Percentiles rank a stretch among this genome's conserved stretches.
These are phyloP conservation scores for Solanum hybrid DNA, from an alignment of 305 asterid genomes.

Conservation along the genomic window DNA sequence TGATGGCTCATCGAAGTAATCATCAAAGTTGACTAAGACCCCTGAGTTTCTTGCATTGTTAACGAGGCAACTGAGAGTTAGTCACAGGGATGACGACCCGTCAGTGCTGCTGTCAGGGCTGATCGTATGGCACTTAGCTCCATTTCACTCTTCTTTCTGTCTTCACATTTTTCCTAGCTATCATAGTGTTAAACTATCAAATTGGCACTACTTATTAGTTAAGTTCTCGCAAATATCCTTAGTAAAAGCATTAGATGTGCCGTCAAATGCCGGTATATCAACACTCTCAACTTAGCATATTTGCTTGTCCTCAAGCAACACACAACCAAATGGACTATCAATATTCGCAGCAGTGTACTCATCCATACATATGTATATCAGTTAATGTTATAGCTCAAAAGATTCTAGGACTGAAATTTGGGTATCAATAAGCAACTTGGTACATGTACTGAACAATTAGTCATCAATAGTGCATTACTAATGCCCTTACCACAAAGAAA, in stretches of 20 bases:
- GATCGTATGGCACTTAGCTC: background rate
- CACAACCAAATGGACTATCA: background rate
- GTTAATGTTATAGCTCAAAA: background rate
- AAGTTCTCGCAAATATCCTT: background rate
- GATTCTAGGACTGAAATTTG: background rate
- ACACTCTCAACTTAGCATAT: background rate
- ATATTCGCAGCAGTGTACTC: background rate
- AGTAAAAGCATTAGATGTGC: background rate
- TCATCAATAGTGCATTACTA: background rate
- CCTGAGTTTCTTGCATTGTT: background rate
- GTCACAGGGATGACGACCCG: background rate
- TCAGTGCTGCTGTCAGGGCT: background rate
- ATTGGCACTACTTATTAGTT: background rate
- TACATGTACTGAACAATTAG: background rate
- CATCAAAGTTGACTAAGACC: background rate
- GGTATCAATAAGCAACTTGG: background rate
- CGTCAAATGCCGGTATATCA: background rate
- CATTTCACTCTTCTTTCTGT: background rate
- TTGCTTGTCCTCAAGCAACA: background rate
- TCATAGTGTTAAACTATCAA: background rate
- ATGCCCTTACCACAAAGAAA: background rate
- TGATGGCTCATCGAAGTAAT: background rate
- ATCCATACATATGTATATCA: background rate
- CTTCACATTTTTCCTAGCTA: background rate
- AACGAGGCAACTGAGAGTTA: background rate